Evolutionary conservation across 257 asterid species (phyloP).

Genomic region (Scutellaria minor): DNA sequence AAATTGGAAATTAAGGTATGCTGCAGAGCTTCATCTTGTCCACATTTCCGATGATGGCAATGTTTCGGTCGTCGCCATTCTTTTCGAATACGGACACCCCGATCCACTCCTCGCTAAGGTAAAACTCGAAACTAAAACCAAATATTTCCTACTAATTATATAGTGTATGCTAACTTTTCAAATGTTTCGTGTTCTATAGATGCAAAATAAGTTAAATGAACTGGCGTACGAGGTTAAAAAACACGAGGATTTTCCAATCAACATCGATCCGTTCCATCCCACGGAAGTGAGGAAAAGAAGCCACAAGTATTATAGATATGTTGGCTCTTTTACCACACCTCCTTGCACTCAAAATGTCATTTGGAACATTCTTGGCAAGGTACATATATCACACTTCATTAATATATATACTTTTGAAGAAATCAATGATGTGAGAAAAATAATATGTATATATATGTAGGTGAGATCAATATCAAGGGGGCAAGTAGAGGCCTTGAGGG

Average conservation of each 20-base stretch:
- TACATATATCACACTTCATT: background rate
- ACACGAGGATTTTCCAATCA: constrained; percentile 41
- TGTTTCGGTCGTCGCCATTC: constrained; percentile 59
- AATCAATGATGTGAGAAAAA: background rate
- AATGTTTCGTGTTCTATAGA: constrained; percentile 37
- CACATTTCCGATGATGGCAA: constrained; percentile 61
- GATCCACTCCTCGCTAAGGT: constrained; percentile 76
- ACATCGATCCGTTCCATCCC: constrained; percentile 52
- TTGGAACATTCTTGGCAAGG: constrained; percentile 73
- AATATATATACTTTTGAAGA: background rate
- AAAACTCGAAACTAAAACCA: background rate
- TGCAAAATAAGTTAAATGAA: constrained; percentile 48
- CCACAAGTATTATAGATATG: constrained; percentile 67
- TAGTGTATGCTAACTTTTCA: background rate
- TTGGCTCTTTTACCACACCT: constrained; percentile 81
- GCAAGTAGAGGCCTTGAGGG: constrained; percentile 58
- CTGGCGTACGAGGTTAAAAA: constrained; percentile 40
- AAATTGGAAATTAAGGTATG: constrained; percentile 43
- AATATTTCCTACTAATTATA: too few relatives aligned
- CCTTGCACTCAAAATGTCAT: constrained; percentile 72
- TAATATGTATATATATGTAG: constrained; percentile 28
- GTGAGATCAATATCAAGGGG: constrained; percentile 57
- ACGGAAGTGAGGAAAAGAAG: constrained; percentile 50
- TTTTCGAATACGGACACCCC: constrained; percentile 58
- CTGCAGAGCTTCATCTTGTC: constrained; percentile 83